Percentiles rank a stretch among this genome's conserved stretches.
Evolutionary conservation across 2,329 filamentous ascomycete genomes (phyloP).

Genomic region (Arthrobotrys iridis): DNA sequence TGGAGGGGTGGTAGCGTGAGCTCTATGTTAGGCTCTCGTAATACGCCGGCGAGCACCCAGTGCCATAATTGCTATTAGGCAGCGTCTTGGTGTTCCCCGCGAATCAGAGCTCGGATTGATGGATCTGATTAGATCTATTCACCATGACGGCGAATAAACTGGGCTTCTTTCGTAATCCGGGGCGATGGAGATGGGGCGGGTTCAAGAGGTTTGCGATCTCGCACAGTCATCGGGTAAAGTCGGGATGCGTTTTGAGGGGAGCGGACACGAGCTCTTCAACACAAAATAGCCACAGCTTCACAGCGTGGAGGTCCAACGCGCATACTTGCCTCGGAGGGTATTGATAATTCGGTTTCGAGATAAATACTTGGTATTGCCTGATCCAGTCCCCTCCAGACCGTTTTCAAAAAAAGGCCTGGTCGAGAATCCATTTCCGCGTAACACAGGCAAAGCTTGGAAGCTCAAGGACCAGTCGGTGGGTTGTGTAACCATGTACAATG

Average conservation of each 20-base stretch:
- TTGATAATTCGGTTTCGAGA: constrained; percentile 19
- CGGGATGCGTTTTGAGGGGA: constrained; percentile 14
- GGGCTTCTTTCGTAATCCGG: constrained; percentile 8
- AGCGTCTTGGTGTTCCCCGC: constrained; percentile 24
- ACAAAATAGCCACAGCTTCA: background rate
- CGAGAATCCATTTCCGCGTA: background rate
- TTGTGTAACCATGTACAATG: constrained; percentile 7
- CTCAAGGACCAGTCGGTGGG: background rate
- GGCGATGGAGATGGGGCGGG: background rate
- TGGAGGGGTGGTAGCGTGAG: constrained; percentile 14
- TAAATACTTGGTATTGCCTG: background rate
- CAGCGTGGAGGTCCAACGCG: constrained; percentile 24
- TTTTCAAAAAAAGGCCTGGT: background rate
- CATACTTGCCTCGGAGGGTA: background rate
- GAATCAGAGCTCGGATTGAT: constrained; percentile 20
- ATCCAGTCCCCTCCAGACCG: no score
- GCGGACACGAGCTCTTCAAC: constrained; percentile 32
- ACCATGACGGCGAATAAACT: constrained; percentile 24
- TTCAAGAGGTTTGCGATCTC: constrained; percentile 19
- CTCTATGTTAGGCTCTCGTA: constrained; percentile 26
- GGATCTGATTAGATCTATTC: constrained; percentile 51
- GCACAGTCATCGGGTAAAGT: constrained; percentile 39
- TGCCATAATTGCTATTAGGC: constrained; percentile 12
- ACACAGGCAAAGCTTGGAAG: background rate
- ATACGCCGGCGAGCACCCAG: constrained; percentile 38